phyloP scores from a whole-genome alignment of 805 yeast genomes.

The Metschnikowia drakensbergensis region DNA sequence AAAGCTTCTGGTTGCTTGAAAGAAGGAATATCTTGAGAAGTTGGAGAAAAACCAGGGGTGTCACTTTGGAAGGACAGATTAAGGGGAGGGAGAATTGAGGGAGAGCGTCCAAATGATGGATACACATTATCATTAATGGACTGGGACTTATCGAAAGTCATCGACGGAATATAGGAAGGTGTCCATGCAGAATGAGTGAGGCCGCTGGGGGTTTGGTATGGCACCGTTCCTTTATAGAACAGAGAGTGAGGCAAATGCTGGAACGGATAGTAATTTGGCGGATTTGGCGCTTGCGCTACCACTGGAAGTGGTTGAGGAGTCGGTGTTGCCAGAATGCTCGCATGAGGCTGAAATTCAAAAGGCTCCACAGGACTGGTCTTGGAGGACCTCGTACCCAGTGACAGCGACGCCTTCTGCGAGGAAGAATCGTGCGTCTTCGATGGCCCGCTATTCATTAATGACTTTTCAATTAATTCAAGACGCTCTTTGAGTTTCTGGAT shows the following conservation, averaged over 20 bases:
- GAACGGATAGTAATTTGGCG: not conserved
- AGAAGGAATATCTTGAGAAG: not conserved
- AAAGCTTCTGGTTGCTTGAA: not conserved
- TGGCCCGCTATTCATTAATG: constrained; percentile 3
- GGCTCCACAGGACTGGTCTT: constrained; percentile 2
- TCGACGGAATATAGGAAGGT: not conserved
- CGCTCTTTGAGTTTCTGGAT: constrained; percentile 17
- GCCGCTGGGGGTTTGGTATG: not conserved
- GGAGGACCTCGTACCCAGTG: not conserved
- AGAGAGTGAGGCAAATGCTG: not conserved
- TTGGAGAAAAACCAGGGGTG: not conserved
- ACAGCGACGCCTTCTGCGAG: not conserved
- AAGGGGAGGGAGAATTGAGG: not conserved
- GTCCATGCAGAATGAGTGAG: not conserved
- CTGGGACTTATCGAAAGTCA: not conserved
- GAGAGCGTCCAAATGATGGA: not conserved
- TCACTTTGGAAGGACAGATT: not conserved
- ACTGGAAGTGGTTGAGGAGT: not conserved
- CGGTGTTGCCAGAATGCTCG: not conserved
- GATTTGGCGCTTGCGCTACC: not conserved
- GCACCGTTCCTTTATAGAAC: not conserved
- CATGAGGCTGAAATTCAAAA: not conserved
- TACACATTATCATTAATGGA: not conserved
- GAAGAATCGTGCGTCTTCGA: not conserved
- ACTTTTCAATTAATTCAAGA: constrained; percentile 15